phyloP scores from a whole-genome alignment of 2,329 filamentous ascomycete genomes.

The Penicillium sp. region DNA sequence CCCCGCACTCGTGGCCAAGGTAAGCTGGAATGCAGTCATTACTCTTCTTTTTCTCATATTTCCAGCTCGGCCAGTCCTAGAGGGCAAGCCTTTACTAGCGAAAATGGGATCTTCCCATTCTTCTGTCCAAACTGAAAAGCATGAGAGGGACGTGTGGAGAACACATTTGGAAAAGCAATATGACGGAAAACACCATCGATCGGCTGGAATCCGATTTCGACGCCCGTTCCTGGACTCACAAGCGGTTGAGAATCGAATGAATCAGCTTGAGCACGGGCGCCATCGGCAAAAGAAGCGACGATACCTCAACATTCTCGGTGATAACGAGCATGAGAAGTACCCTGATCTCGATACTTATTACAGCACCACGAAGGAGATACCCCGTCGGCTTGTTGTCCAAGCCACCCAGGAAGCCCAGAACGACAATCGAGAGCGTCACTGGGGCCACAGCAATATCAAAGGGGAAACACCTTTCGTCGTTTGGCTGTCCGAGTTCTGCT shows the following conservation, averaged over 20 bases:
- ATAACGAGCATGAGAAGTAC: slow-evolving; percentile 13
- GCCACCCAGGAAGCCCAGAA: slow-evolving; percentile 7
- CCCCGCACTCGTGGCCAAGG: neutral
- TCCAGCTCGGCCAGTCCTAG: neutral
- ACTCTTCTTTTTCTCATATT: neutral
- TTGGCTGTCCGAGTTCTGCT: slow-evolving; percentile 12
- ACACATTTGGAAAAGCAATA: slow-evolving; percentile 4
- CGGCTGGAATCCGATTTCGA: neutral
- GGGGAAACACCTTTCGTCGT: slow-evolving; percentile 13
- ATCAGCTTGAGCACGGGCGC: slow-evolving; percentile 8
- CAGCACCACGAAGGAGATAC: slow-evolving; percentile 13
- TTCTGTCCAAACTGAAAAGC: neutral
- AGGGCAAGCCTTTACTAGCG: neutral
- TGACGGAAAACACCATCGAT: slow-evolving; percentile 1
- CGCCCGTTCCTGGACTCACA: neutral
- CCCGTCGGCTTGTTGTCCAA: slow-evolving; percentile 17
- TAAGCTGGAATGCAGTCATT: neutral
- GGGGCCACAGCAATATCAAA: slow-evolving; percentile 11
- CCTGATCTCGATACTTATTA: slow-evolving; percentile 19
- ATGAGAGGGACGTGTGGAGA: neutral
- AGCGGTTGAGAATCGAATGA: slow-evolving; percentile 7
- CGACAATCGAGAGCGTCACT: slow-evolving; percentile 11
- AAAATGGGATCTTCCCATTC: slow-evolving; percentile 6
- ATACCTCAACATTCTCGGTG: slow-evolving; percentile 13
- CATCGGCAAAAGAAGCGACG: neutral